These are phyloP conservation scores for Penicillium riverlandense DNA, from an alignment of 495 filamentous ascomycete species.

Conservation along the genomic window DNA sequence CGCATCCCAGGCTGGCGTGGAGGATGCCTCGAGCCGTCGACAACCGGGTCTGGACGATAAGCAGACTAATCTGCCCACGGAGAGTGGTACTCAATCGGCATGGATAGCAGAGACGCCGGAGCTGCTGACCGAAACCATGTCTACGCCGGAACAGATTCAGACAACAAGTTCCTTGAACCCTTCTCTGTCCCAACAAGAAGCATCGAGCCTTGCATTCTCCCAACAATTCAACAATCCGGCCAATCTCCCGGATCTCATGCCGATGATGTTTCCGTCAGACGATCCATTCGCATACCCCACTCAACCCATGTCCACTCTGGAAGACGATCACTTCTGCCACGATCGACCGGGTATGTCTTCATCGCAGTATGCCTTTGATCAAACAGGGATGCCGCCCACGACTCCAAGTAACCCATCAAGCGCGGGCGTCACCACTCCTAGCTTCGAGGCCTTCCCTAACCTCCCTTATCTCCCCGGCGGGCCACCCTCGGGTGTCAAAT, in stretches of 20 bases:
- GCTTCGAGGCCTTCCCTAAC: constrained; percentile 22
- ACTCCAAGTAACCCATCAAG: constrained; percentile 11
- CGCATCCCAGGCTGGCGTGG: constrained; percentile 12
- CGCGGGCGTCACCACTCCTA: constrained; percentile 16
- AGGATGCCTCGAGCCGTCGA: constrained; percentile 13
- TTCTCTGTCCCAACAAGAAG: constrained; percentile 17
- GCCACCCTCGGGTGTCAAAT: constrained; percentile 12
- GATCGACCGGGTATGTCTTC: constrained; percentile 10
- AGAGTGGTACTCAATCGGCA: constrained; percentile 14
- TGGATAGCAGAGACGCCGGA: constrained; percentile 29
- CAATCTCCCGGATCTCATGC: constrained; percentile 64
- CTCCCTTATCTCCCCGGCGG: constrained; percentile 19
- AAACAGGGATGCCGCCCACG: constrained; percentile 9
- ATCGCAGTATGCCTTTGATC: constrained; percentile 12
- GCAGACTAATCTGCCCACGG: constrained; percentile 15
- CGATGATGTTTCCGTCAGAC: constrained; percentile 86
- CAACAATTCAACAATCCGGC: constrained; percentile 26
- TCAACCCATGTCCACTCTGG: constrained; percentile 65
- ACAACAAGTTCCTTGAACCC: constrained; percentile 9
- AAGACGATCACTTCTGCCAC: constrained; percentile 43
- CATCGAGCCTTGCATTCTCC: constrained; percentile 17
- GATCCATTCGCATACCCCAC: constrained; percentile 89
- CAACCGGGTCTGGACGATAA: constrained; percentile 29
- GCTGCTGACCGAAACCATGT: constrained; percentile 23
- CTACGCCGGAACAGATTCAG: constrained; percentile 20